phyloP scores from a whole-genome alignment of 75 land plant species.

The Larix kaempferi region DNA sequence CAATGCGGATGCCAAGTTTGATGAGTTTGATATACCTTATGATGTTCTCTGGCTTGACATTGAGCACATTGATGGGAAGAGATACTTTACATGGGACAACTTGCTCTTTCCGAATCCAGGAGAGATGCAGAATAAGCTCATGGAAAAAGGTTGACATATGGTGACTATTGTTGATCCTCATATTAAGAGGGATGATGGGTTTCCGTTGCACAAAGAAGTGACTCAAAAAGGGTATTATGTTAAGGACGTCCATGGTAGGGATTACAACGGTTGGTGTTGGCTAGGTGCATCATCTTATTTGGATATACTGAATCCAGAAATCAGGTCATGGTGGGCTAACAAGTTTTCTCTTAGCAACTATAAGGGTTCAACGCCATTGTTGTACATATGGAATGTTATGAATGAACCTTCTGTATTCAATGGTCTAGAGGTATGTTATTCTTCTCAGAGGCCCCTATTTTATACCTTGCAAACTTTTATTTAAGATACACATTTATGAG shows the following conservation, averaged over 20 bases:
- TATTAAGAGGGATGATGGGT: conserved; percentile 89
- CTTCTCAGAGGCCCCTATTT: no score
- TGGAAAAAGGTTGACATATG: conserved; percentile 91
- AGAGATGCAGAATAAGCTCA: conserved; percentile 93
- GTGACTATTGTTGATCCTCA: conserved; percentile 99
- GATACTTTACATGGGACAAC: conserved; percentile 95
- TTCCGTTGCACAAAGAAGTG: conserved; percentile 84
- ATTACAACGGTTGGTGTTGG: conserved; percentile 99
- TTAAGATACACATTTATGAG: no score
- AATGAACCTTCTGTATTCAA: conserved; percentile 99
- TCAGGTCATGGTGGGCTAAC: conserved; percentile 93
- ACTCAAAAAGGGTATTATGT: conserved; percentile 86
- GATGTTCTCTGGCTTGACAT: conserved; percentile 99
- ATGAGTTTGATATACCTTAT: conserved; percentile 93
- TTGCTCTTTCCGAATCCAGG: conserved; percentile 80
- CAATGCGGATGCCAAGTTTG: conserved; percentile 81
- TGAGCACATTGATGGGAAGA: conserved; percentile 97
- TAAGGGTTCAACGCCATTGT: conserved; percentile 80
- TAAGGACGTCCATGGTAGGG: conserved; percentile 73
- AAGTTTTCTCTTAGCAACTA: conserved; percentile 75
- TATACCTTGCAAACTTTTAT: background rate
- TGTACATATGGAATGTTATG: conserved; percentile 99
- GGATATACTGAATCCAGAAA: conserved; percentile 91
- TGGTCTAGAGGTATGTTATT: conserved; percentile 90
- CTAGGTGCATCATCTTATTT: conserved; percentile 93